Conservation (phyloP, 306 rosid species). For the Prunus mira region DNA sequence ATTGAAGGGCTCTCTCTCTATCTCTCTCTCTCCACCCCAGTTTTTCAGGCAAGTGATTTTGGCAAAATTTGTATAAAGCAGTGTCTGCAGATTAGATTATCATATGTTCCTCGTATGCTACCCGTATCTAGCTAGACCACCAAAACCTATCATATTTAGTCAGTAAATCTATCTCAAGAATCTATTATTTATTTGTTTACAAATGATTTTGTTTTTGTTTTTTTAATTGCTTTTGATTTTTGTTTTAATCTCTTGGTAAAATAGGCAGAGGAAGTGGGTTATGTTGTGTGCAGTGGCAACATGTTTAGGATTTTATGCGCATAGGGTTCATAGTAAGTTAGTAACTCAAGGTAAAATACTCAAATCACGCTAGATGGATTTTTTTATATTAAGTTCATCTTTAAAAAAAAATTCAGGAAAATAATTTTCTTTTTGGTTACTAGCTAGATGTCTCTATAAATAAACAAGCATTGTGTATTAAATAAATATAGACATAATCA, state of each 20-base stretch:
- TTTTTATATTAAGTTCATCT: neutral
- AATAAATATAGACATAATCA: too few species aligned
- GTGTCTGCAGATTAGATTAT: conserved; percentile 30
- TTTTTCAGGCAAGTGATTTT: conserved; percentile 22
- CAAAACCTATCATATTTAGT: conserved; percentile 25
- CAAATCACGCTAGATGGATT: neutral
- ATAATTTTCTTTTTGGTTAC: too few species aligned
- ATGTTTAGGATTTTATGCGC: neutral
- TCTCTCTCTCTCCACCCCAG: neutral
- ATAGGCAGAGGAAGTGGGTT: neutral
- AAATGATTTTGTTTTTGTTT: neutral
- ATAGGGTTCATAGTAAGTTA: neutral
- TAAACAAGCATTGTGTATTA: too few species aligned
- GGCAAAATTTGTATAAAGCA: conserved; percentile 43
- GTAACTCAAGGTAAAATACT: conserved; percentile 18
- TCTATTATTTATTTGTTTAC: neutral
- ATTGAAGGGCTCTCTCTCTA: neutral
- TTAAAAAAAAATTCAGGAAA: too few species aligned
- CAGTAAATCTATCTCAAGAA: neutral
- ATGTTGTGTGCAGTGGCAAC: conserved; percentile 1
- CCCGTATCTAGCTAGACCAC: conserved; percentile 23
- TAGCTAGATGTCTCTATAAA: too few species aligned
- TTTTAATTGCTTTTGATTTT: neutral
- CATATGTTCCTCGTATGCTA: conserved; percentile 5
- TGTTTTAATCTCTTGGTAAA: neutral